These are phyloP conservation scores for Diaporthe eres DNA, from an alignment of 2,329 filamentous ascomycete species.

Conservation along the genomic window DNA sequence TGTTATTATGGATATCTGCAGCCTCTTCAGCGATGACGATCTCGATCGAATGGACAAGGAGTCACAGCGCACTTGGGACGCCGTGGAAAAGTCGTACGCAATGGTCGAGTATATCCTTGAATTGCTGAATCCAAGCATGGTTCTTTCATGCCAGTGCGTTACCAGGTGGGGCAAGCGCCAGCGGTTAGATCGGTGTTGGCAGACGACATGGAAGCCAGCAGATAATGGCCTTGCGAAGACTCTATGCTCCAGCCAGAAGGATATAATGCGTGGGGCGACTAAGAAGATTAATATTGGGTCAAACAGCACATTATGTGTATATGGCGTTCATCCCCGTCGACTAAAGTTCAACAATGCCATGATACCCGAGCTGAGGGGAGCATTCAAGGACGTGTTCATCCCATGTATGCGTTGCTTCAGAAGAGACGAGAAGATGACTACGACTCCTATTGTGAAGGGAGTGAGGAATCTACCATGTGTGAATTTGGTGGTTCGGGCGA, in stretches of 20 bases:
- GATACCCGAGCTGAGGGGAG: neutral
- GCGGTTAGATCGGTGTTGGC: too few species aligned
- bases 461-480: too few species aligned
- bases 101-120: neutral
- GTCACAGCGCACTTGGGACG: neutral
- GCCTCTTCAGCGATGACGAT: constrained; percentile 1
- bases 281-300: neutral
- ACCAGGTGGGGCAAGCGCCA: neutral
- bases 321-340: neutral
- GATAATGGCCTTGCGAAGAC: neutral
- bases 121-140: neutral
- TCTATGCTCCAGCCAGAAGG: neutral
- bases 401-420: neutral
- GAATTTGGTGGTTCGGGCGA: neutral
- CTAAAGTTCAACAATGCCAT: neutral
- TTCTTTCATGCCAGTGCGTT: constrained; percentile 22
- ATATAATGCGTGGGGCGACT: neutral
- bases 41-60: neutral
- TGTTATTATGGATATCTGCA: neutral
- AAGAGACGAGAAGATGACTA: neutral
- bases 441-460: too few species aligned
- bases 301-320: neutral
- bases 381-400: constrained; percentile 17
- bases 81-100: constrained; percentile 6
- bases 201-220: constrained; percentile 1